phyloP scores from a whole-genome alignment of 306 rosid species.

The Bauhinia variegata region DNA sequence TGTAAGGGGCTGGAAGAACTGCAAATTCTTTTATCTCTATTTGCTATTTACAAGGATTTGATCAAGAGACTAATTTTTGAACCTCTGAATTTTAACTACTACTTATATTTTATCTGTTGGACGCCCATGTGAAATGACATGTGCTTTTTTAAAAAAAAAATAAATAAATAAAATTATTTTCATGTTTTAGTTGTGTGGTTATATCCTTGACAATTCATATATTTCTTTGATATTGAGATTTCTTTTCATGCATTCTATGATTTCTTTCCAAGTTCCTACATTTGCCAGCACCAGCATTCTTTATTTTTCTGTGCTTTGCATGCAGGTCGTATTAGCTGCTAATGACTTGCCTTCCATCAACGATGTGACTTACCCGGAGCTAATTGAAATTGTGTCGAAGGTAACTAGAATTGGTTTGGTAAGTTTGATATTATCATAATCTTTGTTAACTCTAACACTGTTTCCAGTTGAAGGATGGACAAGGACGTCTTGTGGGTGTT shows the following conservation, averaged over 20 bases:
- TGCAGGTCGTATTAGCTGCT: conserved; percentile 95
- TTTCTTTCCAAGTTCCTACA: background rate
- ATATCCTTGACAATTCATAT: conserved; percentile 19
- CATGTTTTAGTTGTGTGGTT: conserved; percentile 14
- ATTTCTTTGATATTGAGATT: conserved; percentile 28
- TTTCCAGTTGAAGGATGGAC: conserved; percentile 78
- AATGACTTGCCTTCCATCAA: conserved; percentile 96
- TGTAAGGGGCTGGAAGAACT: conserved; percentile 20
- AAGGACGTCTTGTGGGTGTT: conserved; percentile 69
- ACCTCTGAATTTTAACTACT: background rate
- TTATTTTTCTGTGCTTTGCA: conserved; percentile 26
- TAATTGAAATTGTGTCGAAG: conserved; percentile 80
- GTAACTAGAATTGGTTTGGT: conserved; percentile 38
- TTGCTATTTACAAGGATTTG: conserved; percentile 9
- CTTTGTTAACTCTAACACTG: conserved; percentile 39
- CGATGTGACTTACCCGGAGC: conserved; percentile 77
- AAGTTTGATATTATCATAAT: conserved; percentile 17
- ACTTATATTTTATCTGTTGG: conserved; percentile 7
- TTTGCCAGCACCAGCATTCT: conserved; percentile 33
- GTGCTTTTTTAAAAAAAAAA: too few species aligned
- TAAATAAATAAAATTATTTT: too few species aligned
- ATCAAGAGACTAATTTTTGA: conserved; percentile 5
- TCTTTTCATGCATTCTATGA: background rate
- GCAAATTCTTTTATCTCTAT: background rate
- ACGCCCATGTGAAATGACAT: background rate